These are phyloP conservation scores for Schoenoplectus tabernaemontani DNA, from an alignment of 202 grass and related monocot genomes.

Conservation along the genomic window DNA sequence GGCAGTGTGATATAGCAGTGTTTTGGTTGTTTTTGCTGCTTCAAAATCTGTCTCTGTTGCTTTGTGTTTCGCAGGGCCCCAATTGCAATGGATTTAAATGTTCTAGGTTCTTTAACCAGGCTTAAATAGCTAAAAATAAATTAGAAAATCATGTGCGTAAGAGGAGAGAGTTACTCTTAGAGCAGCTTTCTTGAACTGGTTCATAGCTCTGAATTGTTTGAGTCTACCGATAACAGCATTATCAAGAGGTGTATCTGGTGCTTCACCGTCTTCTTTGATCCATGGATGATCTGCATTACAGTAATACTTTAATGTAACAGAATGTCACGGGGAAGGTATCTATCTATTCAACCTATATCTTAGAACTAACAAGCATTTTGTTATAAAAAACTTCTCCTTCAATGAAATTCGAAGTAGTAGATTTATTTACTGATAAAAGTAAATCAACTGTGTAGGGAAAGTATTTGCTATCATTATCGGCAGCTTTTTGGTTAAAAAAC, in stretches of 20 bases:
- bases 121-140: not conserved
- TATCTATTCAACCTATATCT: not conserved
- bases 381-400: not conserved
- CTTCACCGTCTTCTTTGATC: slow-evolving; percentile 90
- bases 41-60: not conserved
- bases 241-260: slow-evolving; percentile 58
- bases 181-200: slow-evolving; percentile 78
- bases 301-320: not conserved
- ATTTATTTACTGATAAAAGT: not conserved
- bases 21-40: not conserved
- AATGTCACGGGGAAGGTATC: not conserved
- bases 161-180: slow-evolving; percentile 34
- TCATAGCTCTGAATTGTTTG: slow-evolving; percentile 67
- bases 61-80: not conserved
- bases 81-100: too few species aligned
- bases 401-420: not conserved
- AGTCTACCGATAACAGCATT: slow-evolving; percentile 69
- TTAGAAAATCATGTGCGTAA: not conserved
- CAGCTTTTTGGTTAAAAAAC: not conserved
- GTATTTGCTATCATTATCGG: not conserved
- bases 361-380: not conserved
- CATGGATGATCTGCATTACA: slow-evolving; percentile 52
- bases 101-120: not conserved
- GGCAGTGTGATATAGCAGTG: too few species aligned
- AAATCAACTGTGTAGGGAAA: not conserved